Evolutionary conservation across 2,329 filamentous ascomycete genomes (phyloP), one percentile per base, ranked within the genome.

Genomic region (Dryadomyces quercivorus): DNA sequence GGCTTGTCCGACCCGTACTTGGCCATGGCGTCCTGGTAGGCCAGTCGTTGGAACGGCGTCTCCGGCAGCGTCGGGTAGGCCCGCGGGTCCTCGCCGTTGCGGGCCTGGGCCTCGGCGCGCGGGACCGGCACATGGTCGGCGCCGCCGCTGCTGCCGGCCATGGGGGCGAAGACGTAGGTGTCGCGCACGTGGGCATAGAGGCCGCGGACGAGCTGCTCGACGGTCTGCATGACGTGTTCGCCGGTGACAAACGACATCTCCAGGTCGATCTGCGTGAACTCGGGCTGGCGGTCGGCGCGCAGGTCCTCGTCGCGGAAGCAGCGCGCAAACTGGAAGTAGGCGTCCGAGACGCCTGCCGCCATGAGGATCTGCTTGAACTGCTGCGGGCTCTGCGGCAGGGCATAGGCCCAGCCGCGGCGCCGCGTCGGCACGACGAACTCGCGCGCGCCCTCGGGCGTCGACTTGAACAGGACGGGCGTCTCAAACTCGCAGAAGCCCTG

Each of bases 351-450:
- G 0, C 92, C 92, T 57, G 87, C 86, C 0, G 90, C 88, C 90
- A 98, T 97, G 45, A 98, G 77, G 2, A 96, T 88, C 71, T 98
- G 93, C 71, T 98, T 98, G 66, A 97, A 98, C 67, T 98, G 93
- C 67, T 98, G 93, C 0, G 93, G 93, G 60, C 92, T 97, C 67
- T 98, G 94, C 0, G 91, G 91, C 20, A 98, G 73, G 9, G 93
- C 93, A 67, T 97, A 98, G 3, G 88, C 90, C 57, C 83, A 72
- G 0, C 88, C 89, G 1, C 75, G 76, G 40, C 77, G 79, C 31
- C 93, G 77, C 1, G 91, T 95, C 0, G 93, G 93, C 5, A 98
- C 92, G 6, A 98, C 69, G 59, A 98, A 98, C 66, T 98, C 93
- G 50, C 92, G 78, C 1, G 93, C 94, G 0, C 93, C 93, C 70